phyloP scores from a whole-genome alignment of 352 stramenopile genomes.

The Achlya hypogyna region DNA sequence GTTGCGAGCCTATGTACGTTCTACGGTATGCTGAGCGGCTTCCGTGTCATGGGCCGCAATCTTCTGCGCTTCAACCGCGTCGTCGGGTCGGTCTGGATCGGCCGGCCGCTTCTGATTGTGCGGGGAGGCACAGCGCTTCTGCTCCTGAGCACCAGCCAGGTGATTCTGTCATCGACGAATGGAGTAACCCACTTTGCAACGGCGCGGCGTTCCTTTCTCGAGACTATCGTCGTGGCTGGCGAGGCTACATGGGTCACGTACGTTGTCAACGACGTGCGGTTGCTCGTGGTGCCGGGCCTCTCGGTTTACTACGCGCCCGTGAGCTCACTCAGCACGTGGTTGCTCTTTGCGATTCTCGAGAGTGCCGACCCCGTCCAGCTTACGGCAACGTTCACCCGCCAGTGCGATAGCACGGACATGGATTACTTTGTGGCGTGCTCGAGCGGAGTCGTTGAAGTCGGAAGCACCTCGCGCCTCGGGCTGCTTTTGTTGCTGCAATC shows the following conservation, averaged over 20 bases:
- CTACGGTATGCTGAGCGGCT: neutral
- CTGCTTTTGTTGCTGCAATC: neutral
- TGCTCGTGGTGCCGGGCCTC: neutral
- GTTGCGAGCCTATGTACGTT: neutral
- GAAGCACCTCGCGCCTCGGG: neutral
- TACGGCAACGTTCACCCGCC: neutral
- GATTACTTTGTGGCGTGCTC: neutral
- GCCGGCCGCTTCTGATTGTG: slow-evolving; percentile 8
- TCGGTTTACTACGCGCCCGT: neutral
- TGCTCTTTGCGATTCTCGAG: neutral
- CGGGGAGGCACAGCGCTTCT: slow-evolving; percentile 3
- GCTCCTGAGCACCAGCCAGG: neutral
- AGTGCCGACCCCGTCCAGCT: neutral
- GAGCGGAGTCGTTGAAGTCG: neutral
- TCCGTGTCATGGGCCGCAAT: neutral
- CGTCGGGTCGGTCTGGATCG: slow-evolving; percentile 2
- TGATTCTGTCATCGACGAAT: neutral
- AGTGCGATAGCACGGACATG: neutral
- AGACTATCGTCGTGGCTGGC: slow-evolving; percentile 3
- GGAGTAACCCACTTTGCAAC: neutral
- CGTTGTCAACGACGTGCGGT: slow-evolving; percentile 1
- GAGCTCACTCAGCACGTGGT: neutral
- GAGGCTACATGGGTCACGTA: slow-evolving; percentile 10
- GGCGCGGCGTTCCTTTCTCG: neutral
- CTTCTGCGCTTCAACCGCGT: neutral